phyloP scores from a whole-genome alignment of 352 stramenopile genomes.

The Pythium myriotylum region DNA sequence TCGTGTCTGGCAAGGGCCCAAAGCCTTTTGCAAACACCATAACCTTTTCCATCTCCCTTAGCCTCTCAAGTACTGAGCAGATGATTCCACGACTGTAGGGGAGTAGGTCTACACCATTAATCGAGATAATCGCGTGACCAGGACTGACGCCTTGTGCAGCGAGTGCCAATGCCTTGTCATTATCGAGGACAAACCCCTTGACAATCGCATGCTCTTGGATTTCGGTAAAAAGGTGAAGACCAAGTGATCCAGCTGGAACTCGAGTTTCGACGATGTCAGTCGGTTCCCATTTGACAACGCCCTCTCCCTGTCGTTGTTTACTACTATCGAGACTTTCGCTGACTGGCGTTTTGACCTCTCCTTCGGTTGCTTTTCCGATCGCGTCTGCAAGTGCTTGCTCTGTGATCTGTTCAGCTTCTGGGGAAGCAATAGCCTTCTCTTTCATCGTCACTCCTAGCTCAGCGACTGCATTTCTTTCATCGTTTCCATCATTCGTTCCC shows the following conservation, averaged over 20 bases:
- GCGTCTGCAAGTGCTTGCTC: conserved; percentile 17
- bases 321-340: background rate
- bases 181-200: conserved; percentile 56
- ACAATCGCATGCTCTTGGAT: conserved; percentile 58
- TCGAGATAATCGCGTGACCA: conserved; percentile 47
- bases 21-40: conserved; percentile 56
- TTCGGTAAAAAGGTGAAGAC: conserved; percentile 61
- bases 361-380: conserved; percentile 9
- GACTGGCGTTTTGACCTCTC: conserved; percentile 3
- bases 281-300: conserved; percentile 21
- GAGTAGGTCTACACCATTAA: conserved; percentile 62
- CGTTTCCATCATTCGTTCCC: background rate
- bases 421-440: conserved; percentile 3
- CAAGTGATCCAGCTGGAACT: conserved; percentile 50
- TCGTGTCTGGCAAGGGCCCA: conserved; percentile 23
- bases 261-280: conserved; percentile 39
- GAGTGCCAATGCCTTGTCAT: conserved; percentile 39
- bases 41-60: conserved; percentile 53
- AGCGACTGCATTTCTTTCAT: background rate
- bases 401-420: conserved; percentile 16
- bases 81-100: conserved; percentile 40
- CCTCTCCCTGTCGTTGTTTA: background rate
- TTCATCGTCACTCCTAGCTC: background rate
- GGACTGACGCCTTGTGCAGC: conserved; percentile 33
- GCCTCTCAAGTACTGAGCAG: conserved; percentile 51